A percentile compares a stretch with the other conserved stretches of the same genome.
These are phyloP conservation scores for Cyberlindnera euphorbiae DNA, from an alignment of 805 yeast genomes.

Conservation along the genomic window DNA sequence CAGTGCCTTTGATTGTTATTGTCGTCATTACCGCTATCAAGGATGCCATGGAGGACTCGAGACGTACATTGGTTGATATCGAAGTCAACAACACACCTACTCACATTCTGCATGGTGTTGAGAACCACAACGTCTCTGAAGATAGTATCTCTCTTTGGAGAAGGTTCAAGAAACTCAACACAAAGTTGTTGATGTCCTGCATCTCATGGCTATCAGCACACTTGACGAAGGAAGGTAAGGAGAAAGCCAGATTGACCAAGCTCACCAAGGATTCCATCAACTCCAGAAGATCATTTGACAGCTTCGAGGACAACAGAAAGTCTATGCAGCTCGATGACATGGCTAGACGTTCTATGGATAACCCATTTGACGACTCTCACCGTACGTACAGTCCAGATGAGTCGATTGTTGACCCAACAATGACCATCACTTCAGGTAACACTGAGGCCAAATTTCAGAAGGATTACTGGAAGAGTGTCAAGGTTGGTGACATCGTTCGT, in stretches of 20 bases:
- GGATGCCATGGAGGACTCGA: slow-evolving; percentile 77
- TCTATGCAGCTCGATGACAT: slow-evolving; percentile 28
- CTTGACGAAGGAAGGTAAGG: slow-evolving; percentile 33
- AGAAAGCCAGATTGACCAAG: slow-evolving; percentile 27
- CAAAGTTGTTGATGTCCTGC: slow-evolving; percentile 21
- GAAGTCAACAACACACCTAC: slow-evolving; percentile 73
- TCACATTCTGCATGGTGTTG: slow-evolving; percentile 51
- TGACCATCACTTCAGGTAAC: slow-evolving; percentile 50
- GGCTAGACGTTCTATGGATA: slow-evolving; percentile 18
- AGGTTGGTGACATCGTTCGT: slow-evolving; percentile 71
- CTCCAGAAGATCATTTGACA: slow-evolving; percentile 36
- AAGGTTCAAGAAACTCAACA: slow-evolving; percentile 52
- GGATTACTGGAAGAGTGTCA: slow-evolving; percentile 64
- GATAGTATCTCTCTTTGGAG: slow-evolving; percentile 69
- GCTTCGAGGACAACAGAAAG: slow-evolving; percentile 27
- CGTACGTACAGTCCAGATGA: slow-evolving; percentile 37
- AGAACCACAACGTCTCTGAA: slow-evolving; percentile 56
- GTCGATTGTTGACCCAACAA: slow-evolving; percentile 50
- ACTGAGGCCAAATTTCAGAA: slow-evolving; percentile 36
- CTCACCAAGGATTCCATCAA: slow-evolving; percentile 24
- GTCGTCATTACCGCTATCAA: slow-evolving; percentile 70
- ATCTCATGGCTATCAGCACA: slow-evolving; percentile 10
- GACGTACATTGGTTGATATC: slow-evolving; percentile 65
- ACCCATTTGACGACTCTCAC: slow-evolving; percentile 24
- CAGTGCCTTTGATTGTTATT: slow-evolving; percentile 77